These are phyloP conservation scores for Rutidosis leptorrhynchoides DNA, from an alignment of 129 eudicot genomes.

Conservation along the genomic window DNA sequence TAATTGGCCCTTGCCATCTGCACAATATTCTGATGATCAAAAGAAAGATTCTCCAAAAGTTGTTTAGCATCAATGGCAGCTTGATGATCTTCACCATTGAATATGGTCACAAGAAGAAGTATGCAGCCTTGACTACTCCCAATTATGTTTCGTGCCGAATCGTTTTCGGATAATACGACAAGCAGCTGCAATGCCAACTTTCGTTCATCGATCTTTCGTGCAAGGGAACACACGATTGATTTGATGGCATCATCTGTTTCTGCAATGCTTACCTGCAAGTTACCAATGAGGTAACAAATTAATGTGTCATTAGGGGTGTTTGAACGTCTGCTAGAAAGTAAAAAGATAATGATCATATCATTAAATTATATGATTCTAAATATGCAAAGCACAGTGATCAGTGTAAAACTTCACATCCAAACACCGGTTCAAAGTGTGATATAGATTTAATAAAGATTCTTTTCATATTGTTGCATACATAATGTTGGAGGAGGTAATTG, in stretches of 20 bases:
- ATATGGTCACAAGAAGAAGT: conserved; percentile 51
- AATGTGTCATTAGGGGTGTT: neutral
- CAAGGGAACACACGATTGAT: conserved; percentile 44
- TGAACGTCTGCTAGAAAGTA: neutral
- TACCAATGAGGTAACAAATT: neutral
- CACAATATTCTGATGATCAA: conserved; percentile 41
- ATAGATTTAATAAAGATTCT: neutral
- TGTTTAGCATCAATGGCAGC: conserved; percentile 46
- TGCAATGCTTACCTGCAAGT: conserved; percentile 41
- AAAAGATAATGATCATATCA: neutral
- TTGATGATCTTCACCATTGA: conserved; percentile 43
- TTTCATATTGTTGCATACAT: neutral
- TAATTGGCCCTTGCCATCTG: conserved; percentile 52
- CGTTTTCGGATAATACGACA: conserved; percentile 40
- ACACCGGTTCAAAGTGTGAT: neutral
- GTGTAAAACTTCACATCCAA: neutral
- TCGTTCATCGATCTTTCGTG: conserved; percentile 48
- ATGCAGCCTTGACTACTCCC: conserved; percentile 50
- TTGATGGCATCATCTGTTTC: conserved; percentile 36
- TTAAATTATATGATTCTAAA: neutral
- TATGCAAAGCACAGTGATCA: neutral
- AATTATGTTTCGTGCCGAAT: conserved; percentile 31
- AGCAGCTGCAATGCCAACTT: conserved; percentile 49
- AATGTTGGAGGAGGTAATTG: neutral
- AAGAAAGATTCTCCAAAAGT: conserved; percentile 45